phyloP scores from a whole-genome alignment of 768 basidiomycete genomes.

The Heimioporus sp. region DNA sequence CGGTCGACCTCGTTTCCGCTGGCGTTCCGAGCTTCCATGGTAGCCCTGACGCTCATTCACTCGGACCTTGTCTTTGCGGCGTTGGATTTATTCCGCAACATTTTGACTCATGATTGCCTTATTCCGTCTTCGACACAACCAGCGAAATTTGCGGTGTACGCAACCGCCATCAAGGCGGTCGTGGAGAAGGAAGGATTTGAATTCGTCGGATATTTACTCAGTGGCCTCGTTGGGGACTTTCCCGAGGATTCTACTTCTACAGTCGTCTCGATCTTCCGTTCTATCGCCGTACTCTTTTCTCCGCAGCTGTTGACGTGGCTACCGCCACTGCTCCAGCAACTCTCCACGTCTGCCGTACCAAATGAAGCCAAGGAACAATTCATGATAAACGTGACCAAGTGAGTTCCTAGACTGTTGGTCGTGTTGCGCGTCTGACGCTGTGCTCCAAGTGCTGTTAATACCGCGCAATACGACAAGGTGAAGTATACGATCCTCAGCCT shows the following conservation, averaged over 20 bases:
- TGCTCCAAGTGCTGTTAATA: conserved; percentile 56
- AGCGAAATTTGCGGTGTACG: conserved; percentile 61
- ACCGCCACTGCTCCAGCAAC: conserved; percentile 63
- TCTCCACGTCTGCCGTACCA: conserved; percentile 61
- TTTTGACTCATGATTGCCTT: conserved; percentile 76
- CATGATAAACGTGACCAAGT: conserved; percentile 73
- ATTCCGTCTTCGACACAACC: conserved; percentile 46
- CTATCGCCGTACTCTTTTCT: conserved; percentile 65
- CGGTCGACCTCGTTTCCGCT: conserved; percentile 73
- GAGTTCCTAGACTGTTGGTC: conserved; percentile 29
- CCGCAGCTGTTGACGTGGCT: conserved; percentile 70
- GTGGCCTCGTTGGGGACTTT: conserved; percentile 83
- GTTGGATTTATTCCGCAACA: conserved; percentile 73
- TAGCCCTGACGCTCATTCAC: conserved; percentile 79
- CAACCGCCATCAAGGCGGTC: conserved; percentile 55
- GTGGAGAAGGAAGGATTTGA: conserved; percentile 72
- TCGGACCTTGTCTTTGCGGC: conserved; percentile 79
- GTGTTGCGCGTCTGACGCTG: neutral
- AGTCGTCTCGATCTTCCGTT: conserved; percentile 77
- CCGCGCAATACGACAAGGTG: conserved; percentile 71
- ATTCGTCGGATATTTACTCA: conserved; percentile 65
- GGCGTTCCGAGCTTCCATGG: conserved; percentile 73
- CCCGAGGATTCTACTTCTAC: conserved; percentile 77
- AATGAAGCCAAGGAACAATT: conserved; percentile 69
- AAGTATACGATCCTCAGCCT: conserved; percentile 73